Percentiles rank a stretch among this genome's conserved stretches.
These are phyloP conservation scores for Macrolepiota dolichaula DNA, from an alignment of 768 basidiomycete genomes.

Conservation along the genomic window DNA sequence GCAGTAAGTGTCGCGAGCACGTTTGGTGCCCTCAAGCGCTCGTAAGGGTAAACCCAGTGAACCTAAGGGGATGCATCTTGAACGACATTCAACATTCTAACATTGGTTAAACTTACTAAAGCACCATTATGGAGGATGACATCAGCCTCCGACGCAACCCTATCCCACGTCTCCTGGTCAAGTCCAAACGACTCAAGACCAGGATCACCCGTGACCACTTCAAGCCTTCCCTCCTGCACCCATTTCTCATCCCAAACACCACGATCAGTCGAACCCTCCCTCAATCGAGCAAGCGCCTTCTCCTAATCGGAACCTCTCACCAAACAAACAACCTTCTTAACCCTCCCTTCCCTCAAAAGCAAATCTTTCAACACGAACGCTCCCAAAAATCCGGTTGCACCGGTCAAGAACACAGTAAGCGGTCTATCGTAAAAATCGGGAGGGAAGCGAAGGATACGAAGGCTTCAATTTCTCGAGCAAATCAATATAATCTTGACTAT, in stretches of 20 bases:
- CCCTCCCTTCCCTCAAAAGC: slow-evolving; percentile 47
- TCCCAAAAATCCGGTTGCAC: slow-evolving; percentile 95
- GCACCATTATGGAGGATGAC: slow-evolving; percentile 94
- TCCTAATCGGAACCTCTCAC: slow-evolving; percentile 68
- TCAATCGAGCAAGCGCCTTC: slow-evolving; percentile 66
- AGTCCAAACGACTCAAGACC: slow-evolving; percentile 75
- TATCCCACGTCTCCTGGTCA: slow-evolving; percentile 56
- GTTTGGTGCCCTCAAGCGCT: slow-evolving; percentile 87
- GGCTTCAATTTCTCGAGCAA: slow-evolving; percentile 56
- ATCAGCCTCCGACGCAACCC: slow-evolving; percentile 70
- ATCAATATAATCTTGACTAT: slow-evolving; percentile 72
- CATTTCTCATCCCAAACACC: slow-evolving; percentile 89
- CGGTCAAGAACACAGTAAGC: slow-evolving; percentile 89
- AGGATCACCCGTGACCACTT: slow-evolving; percentile 84
- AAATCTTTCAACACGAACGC: slow-evolving; percentile 87
- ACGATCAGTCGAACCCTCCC: slow-evolving; percentile 69
- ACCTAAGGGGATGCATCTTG: slow-evolving; percentile 49
- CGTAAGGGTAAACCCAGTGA: slow-evolving; percentile 99
- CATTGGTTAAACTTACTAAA: slow-evolving; percentile 58
- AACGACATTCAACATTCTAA: not conserved
- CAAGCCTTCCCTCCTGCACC: slow-evolving; percentile 62
- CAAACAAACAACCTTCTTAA: slow-evolving; percentile 89
- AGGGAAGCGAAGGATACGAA: slow-evolving; percentile 59
- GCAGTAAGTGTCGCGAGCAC: slow-evolving; percentile 89
- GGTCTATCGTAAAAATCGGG: slow-evolving; percentile 49